Evolutionary conservation across 352 stramenopile genomes (phyloP).

Genomic region (Globisporangium acanthophoron): DNA sequence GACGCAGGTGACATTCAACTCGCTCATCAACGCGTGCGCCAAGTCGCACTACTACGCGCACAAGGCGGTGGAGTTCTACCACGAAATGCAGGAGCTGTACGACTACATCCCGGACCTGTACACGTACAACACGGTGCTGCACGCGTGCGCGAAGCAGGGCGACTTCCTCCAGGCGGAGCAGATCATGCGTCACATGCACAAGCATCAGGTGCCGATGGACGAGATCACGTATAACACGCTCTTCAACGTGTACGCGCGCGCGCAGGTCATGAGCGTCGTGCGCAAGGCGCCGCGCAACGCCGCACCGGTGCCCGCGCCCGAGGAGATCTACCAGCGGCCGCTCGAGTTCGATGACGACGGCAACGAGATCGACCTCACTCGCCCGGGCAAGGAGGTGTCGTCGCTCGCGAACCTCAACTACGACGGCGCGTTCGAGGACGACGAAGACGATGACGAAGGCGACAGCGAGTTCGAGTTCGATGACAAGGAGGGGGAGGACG

Average conservation of each 20-base stretch:
- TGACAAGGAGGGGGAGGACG: constrained; percentile 29
- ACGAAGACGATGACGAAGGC: constrained; percentile 42
- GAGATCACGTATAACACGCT: constrained; percentile 69
- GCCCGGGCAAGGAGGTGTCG: constrained; percentile 54
- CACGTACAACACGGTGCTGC: constrained; percentile 76
- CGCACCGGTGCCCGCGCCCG: constrained; percentile 20
- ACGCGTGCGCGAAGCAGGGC: constrained; percentile 71
- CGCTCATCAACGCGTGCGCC: constrained; percentile 74
- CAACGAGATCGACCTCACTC: constrained; percentile 62
- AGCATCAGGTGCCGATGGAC: constrained; percentile 60
- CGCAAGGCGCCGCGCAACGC: constrained; percentile 61
- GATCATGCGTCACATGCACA: constrained; percentile 68
- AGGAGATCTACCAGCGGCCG: constrained; percentile 60
- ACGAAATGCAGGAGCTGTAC: constrained; percentile 86
- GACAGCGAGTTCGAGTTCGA: constrained; percentile 29
- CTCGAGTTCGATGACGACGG: constrained; percentile 75
- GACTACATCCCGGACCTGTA: constrained; percentile 72
- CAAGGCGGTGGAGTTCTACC: constrained; percentile 81
- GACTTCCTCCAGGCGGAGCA: constrained; percentile 70
- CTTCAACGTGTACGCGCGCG: constrained; percentile 75
- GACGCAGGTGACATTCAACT: constrained; percentile 70
- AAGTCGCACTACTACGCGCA: constrained; percentile 84
- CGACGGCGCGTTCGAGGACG: constrained; percentile 52
- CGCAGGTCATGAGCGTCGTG: constrained; percentile 64
- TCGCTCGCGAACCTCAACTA: constrained; percentile 65